Percentiles rank a stretch among this genome's conserved stretches.
These are phyloP conservation scores for Rhodamnia rubescens DNA, from an alignment of 345 rosid genomes.

Conservation along the genomic window DNA sequence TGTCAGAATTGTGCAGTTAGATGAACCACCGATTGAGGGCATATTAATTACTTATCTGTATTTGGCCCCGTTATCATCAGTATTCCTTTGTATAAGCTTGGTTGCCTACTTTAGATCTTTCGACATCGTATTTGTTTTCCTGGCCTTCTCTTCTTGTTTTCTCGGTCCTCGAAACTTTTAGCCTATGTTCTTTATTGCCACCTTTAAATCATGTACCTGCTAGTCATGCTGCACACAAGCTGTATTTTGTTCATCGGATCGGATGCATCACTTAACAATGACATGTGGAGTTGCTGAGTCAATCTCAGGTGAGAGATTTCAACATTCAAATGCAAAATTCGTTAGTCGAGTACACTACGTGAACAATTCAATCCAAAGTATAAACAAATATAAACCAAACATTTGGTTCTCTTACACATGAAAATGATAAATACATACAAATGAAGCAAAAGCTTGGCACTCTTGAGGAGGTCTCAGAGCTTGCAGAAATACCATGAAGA, in stretches of 20 bases:
- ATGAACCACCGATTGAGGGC: no score
- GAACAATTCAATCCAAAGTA: neutral
- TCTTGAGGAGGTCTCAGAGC: neutral
- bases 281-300: neutral
- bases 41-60: no score
- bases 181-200: no score
- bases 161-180: no score
- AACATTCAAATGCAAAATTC: neutral
- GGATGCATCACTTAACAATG: neutral
- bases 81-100: no score
- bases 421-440: neutral
- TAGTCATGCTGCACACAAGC: neutral
- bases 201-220: no score
- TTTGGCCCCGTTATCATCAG: no score
- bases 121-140: no score
- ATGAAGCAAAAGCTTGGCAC: neutral
- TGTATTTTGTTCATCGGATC: neutral
- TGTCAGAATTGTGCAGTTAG: no score
- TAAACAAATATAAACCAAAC: neutral
- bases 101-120: no score
- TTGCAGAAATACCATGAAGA: neutral
- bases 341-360: accelerated
- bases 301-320: neutral
- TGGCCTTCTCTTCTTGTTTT: no score
- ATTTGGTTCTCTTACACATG: neutral